These are phyloP conservation scores for Quercus rubra DNA, from an alignment of 306 rosid genomes.

Conservation along the genomic window DNA sequence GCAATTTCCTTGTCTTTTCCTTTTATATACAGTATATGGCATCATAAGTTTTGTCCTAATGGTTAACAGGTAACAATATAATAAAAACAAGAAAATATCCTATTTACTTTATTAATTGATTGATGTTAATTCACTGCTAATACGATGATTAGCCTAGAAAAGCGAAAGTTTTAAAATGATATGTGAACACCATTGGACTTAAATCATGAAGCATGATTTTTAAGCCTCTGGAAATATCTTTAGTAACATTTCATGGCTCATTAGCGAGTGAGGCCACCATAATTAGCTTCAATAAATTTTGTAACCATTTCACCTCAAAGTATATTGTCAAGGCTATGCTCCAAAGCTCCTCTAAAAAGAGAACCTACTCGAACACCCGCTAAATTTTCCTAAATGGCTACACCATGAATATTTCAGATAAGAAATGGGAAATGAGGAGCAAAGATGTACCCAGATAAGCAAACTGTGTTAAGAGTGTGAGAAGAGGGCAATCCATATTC, in stretches of 20 bases:
- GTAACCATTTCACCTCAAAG: neutral
- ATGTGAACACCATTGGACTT: neutral
- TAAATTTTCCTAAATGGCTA: neutral
- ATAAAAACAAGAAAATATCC: neutral
- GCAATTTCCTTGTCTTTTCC: neutral
- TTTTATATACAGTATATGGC: neutral
- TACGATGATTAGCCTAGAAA: neutral
- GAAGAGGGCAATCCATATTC: conserved; percentile 99
- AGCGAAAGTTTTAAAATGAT: neutral
- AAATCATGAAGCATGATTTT: conserved; percentile 13
- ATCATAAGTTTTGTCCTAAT: neutral
- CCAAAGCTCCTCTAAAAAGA: conserved; percentile 3
- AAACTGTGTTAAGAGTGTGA: conserved; percentile 90
- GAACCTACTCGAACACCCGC: neutral
- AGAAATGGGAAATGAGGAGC: conserved; percentile 15
- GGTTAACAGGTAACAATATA: neutral
- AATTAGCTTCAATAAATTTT: neutral
- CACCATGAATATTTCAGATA: neutral
- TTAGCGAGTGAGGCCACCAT: neutral
- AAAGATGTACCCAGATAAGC: conserved; percentile 82
- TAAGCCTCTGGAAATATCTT: neutral
- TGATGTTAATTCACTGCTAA: neutral
- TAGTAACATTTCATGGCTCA: neutral
- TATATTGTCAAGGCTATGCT: neutral
- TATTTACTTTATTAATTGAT: neutral